Base-by-base conservation (phyloP, 345 rosid genomes). In the Eucalyptus caleyi region DNA sequence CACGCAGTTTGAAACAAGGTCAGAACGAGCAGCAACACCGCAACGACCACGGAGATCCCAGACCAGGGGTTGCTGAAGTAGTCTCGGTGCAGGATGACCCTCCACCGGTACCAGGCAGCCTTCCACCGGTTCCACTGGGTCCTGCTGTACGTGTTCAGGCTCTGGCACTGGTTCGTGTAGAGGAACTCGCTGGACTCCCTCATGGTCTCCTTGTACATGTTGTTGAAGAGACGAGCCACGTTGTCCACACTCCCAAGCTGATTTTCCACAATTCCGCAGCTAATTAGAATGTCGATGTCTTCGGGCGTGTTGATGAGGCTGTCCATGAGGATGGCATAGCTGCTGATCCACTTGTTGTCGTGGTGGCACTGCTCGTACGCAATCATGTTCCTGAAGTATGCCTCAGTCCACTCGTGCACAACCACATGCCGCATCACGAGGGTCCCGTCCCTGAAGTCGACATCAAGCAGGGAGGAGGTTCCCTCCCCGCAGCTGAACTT, bases 311-410 rank as follows among this genome's bases (percentile, higher is more conserved):
- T 23, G 42, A 86, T 86, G 45, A 86, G 88, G 88, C 88, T 51
- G 50, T 86, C 88, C 88, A 86, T 53, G 67, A 86, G 88, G 65
- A 86, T 86, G 65, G 56, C 65, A 53, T 80, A 88, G 85, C 60
- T 53, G 86, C 45, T 88, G 21, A 88, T 72, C n/a, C 42, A 53
- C 86, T 80, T 88, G 44, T 80, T 37, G 2, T 24, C 23, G 34
- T 49, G 72, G 87, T 62, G 87, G 54, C 91, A 83, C 72, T 92
- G 92, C 87, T 92, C 93, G 62, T 50, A 92, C 12, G 90, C 91
- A 19, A 91, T 90, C 45, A 92, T 87, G 72, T 91, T 92, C 11
- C 91, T 69, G 11, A 92, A 80, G 53, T 87, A 59, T 15, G 91
- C 51, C 23, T 91, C 92, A 6, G 93, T 91, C 85, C 85, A 77